Percentiles rank a stretch among this genome's conserved stretches.
Conservation (phyloP, 306 rosid species). For the Prosopis cineraria region DNA sequence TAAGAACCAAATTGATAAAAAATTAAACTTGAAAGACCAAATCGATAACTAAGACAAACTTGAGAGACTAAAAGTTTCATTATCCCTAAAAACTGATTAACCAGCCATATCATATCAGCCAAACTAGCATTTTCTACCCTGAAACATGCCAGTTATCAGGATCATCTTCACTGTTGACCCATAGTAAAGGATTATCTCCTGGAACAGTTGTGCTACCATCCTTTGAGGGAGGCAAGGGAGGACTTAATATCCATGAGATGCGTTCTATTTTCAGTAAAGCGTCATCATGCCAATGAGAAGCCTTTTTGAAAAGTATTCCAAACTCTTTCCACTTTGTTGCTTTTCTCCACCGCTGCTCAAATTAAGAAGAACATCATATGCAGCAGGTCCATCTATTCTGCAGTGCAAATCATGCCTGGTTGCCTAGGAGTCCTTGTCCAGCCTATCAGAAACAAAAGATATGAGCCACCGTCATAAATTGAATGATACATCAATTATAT, state of each 20-base stretch:
- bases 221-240: slow-evolving; percentile 36
- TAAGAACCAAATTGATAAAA: too few relatives aligned
- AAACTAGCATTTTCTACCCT: slow-evolving; percentile 59
- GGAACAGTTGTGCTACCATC: slow-evolving; percentile 53
- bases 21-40: too few relatives aligned
- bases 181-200: slow-evolving; percentile 53
- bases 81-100: slow-evolving; percentile 21
- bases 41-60: too few relatives aligned
- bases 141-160: slow-evolving; percentile 90
- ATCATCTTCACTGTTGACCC: slow-evolving; percentile 63
- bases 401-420: slow-evolving; percentile 99
- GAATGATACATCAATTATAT: background rate
- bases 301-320: slow-evolving; percentile 54
- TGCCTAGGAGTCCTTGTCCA: slow-evolving; percentile 84
- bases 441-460: slow-evolving; percentile 49
- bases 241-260: slow-evolving; percentile 94
- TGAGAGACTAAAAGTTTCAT: too few relatives aligned
- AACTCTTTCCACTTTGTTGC: slow-evolving; percentile 82
- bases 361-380: slow-evolving; percentile 90
- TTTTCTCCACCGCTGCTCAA: slow-evolving; percentile 95
- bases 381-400: slow-evolving; percentile 96
- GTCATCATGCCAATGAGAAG: slow-evolving; percentile 75
- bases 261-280: slow-evolving; percentile 77
- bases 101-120: slow-evolving; percentile 23
- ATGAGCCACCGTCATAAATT: slow-evolving; percentile 18